Base-by-base conservation (phyloP, 1,284 basidiomycete genomes). In the Puccinia triticina region DNA sequence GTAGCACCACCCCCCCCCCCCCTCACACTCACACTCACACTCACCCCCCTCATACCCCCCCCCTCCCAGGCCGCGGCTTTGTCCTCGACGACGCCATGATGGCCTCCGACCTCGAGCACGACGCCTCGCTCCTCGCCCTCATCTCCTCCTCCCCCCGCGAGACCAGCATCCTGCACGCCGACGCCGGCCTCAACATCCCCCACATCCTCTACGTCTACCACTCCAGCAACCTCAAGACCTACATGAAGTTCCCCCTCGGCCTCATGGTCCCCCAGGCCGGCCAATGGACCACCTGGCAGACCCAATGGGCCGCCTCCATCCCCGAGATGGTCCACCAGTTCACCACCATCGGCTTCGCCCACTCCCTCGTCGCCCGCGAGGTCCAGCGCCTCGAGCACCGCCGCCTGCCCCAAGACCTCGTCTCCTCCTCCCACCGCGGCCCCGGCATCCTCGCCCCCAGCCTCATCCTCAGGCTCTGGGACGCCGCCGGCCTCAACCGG, bases 131-230 rank as follows among this genome's bases (percentile, higher is more conserved):
- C 23, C 34, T 81, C 16, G 67, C 69, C 29, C 48, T 81, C 21
- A 48, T 81, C 12, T 72, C 53, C 3, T 46, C 67, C 34, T 46
- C 53, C 4, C 1, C 53, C 1, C 48, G 48, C 34, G 64, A 79
- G 29, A n/a, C 77, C 26, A 29, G 12, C 1, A n/a, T 48, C 3
- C 57, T 77, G 3, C 75, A 48, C 43, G 53, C 16, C 4, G 75
- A 77, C n/a, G 43, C n/a, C 14, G 75, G 75, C 21, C 32, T 77
- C 8, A 32, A 77, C 46, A 46, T 77, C 37, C 57, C 75, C 26
- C 29, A 66, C 46, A 61, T 77, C 32, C 57, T 77, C 21, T 77
- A 77, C 43, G 75, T 77, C n/a, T 77, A 77, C 61, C 75, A 61
- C 5, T 29, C 55, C 14, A 43, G 32, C 26, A 46, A 40, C 37